Conservation (phyloP, 2,329 filamentous ascomycete species). For the Chaetomiaceae sp. region DNA sequence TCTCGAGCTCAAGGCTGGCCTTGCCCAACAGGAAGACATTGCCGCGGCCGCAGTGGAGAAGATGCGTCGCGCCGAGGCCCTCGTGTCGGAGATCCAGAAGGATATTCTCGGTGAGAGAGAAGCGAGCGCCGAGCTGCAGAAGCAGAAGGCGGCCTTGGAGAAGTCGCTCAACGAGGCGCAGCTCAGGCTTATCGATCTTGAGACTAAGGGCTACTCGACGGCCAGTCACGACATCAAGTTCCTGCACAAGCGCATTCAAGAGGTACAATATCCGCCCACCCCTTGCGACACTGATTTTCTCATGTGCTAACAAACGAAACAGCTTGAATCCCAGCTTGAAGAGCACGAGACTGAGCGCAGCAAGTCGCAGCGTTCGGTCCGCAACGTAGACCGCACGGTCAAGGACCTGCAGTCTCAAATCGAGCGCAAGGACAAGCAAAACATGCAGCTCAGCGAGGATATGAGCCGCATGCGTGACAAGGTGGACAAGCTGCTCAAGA, state of each 20-base stretch:
- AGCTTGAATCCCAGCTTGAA: conserved; percentile 88
- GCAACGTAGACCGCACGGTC: conserved; percentile 89
- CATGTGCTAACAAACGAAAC: conserved; percentile 22
- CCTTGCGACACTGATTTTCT: neutral
- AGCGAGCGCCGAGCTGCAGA: conserved; percentile 72
- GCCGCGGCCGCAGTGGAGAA: conserved; percentile 89
- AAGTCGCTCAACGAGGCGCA: conserved; percentile 89
- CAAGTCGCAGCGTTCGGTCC: conserved; percentile 79
- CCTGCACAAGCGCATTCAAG: conserved; percentile 88
- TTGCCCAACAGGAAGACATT: conserved; percentile 92
- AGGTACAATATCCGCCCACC: conserved; percentile 56
- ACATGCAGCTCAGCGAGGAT: conserved; percentile 75
- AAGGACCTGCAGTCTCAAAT: conserved; percentile 91
- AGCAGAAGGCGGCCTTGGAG: conserved; percentile 84
- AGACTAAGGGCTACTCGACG: conserved; percentile 95
- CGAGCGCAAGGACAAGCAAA: conserved; percentile 87
- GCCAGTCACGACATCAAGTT: conserved; percentile 94
- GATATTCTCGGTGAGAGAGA: conserved; percentile 86
- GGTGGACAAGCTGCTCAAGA: conserved; percentile 79
- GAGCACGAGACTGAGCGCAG: conserved; percentile 73
- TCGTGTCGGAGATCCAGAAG: conserved; percentile 85
- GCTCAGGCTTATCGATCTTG: conserved; percentile 82
- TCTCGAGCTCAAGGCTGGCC: conserved; percentile 78
- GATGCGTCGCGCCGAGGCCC: conserved; percentile 88
- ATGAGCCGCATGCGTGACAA: conserved; percentile 83